phyloP scores from a whole-genome alignment of 2,329 filamentous ascomycete genomes.

The Exophiala phaeomuriformis region DNA sequence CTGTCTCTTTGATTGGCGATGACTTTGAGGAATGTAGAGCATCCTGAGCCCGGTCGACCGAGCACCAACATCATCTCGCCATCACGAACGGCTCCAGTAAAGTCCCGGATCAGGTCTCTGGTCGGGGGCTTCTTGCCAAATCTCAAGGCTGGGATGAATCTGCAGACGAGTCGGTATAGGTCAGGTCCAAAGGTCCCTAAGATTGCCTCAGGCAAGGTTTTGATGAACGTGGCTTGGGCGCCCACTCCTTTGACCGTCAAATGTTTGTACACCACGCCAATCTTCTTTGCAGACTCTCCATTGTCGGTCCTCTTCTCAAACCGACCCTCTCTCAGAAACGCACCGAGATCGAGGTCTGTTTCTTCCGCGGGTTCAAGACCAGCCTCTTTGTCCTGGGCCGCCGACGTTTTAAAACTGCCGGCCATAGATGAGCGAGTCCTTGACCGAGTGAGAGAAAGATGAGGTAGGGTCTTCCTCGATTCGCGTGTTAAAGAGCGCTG shows the following conservation, averaged over 20 bases:
- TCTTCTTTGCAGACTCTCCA: constrained; percentile 63
- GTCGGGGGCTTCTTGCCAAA: constrained; percentile 45
- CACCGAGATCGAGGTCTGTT: constrained; percentile 57
- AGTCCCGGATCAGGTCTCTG: constrained; percentile 56
- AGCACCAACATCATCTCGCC: constrained; percentile 68
- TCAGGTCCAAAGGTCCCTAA: constrained; percentile 75
- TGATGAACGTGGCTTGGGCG: constrained; percentile 60
- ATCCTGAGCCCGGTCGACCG: constrained; percentile 66
- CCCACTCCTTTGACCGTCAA: constrained; percentile 66
- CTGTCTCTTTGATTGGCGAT: constrained; percentile 62
- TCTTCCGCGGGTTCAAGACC: constrained; percentile 29
- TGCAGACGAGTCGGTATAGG: constrained; percentile 57
- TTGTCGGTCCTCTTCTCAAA: constrained; percentile 63
- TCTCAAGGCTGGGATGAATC: constrained; percentile 47
- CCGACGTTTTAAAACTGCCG: no score
- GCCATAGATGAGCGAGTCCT: no score
- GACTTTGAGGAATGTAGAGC: constrained; percentile 68
- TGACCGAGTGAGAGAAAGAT: no score
- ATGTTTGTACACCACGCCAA: constrained; percentile 70
- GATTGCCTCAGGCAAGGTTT: constrained; percentile 66
- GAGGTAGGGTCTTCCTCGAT: no score
- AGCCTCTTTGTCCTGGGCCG: constrained; percentile 24
- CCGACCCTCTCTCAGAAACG: constrained; percentile 66
- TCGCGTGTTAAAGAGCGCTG: constrained; percentile 30
- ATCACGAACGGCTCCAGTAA: constrained; percentile 59